Base-by-base conservation (phyloP, 225 moss, liverwort and hornwort species). In the Climacium dendroides region DNA sequence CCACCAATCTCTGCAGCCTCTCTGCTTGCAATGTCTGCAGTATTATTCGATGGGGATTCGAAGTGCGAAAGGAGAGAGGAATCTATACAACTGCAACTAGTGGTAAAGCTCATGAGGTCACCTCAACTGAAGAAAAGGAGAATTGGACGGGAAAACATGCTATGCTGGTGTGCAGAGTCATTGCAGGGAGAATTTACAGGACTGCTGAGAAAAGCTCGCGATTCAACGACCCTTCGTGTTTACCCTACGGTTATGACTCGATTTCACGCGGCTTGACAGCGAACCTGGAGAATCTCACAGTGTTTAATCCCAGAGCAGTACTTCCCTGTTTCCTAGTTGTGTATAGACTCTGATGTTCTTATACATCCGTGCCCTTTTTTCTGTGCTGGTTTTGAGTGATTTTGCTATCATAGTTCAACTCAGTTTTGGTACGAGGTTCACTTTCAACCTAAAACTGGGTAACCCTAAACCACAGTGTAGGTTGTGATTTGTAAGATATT, bases 111-210 rank as follows among this genome's bases (percentile, higher is more conserved):
- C 97, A 98, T 24, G 95, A 97, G 80, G 88, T 95, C 10, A 93
- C 93, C 3, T 41, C 93, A 1, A 91, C 84, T 4, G 91, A 95
- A 22, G 95, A 96, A 20, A 96, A 96, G 29, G 96, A 96, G 78
- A 90, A 88, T 19, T 84, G 94, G 90, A 95, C 92, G 78, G 93
- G 93, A 57, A 93, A 93, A 53, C 90, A 96, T 9, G 97, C 96
- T 12, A 98, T 96, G 97, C 93, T 98, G 29, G 94, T 98, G 17
- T 98, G 97, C 78, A 89, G 97, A 90, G 97, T 98, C 43, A 98
- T 98, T n/a, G 97, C 97, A 6, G 96, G 97, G 19, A 87, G 96
- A 74, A 94, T 96, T 15, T 94, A 91, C 77, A 93, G 92, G 78
- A 90, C 90, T 30, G 9, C 86, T 3, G 91, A 94, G 61, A 90